Conservation (phyloP, 805 yeast species). For the Priceomyces carsonii region DNA sequence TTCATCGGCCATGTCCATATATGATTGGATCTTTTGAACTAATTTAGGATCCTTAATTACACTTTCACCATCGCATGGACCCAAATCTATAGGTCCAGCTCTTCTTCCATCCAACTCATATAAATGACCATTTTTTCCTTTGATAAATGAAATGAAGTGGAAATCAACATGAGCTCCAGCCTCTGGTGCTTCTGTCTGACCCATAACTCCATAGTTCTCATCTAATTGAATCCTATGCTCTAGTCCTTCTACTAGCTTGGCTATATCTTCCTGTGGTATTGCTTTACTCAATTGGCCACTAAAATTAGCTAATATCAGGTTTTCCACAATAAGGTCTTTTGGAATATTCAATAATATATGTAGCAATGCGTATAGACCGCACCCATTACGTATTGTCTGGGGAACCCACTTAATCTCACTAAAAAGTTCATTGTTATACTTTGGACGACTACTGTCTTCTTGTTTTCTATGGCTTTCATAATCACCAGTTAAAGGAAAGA, state of each 20-base stretch:
- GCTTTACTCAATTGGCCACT: slow-evolving; percentile 15
- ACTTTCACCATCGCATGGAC: slow-evolving; percentile 42
- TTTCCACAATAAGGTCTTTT: slow-evolving; percentile 41
- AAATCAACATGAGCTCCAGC: slow-evolving; percentile 53
- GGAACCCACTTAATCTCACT: slow-evolving; percentile 67
- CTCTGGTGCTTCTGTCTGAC: slow-evolving; percentile 68
- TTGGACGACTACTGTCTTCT: slow-evolving; percentile 34
- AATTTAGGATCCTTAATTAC: slow-evolving; percentile 56
- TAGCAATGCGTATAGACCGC: slow-evolving; percentile 88
- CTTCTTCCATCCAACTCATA: slow-evolving; percentile 92
- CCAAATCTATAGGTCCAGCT: slow-evolving; percentile 69
- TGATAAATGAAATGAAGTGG: slow-evolving; percentile 79
- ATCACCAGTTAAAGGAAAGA: slow-evolving; percentile 73
- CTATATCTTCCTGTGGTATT: slow-evolving; percentile 33
- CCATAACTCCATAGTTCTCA: slow-evolving; percentile 47
- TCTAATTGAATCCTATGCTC: slow-evolving; percentile 44
- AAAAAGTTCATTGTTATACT: slow-evolving; percentile 24
- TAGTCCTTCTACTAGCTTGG: slow-evolving; percentile 46
- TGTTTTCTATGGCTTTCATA: slow-evolving; percentile 54
- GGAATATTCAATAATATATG: slow-evolving; percentile 57
- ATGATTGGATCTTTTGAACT: slow-evolving; percentile 58
- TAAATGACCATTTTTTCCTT: slow-evolving; percentile 54
- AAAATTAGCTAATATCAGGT: slow-evolving; percentile 30
- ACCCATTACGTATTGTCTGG: slow-evolving; percentile 84
- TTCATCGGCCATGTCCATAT: slow-evolving; percentile 64